Percentiles rank a stretch among this genome's conserved stretches.
These are phyloP conservation scores for Mycena belliarum DNA, from an alignment of 768 basidiomycete genomes.

Conservation along the genomic window DNA sequence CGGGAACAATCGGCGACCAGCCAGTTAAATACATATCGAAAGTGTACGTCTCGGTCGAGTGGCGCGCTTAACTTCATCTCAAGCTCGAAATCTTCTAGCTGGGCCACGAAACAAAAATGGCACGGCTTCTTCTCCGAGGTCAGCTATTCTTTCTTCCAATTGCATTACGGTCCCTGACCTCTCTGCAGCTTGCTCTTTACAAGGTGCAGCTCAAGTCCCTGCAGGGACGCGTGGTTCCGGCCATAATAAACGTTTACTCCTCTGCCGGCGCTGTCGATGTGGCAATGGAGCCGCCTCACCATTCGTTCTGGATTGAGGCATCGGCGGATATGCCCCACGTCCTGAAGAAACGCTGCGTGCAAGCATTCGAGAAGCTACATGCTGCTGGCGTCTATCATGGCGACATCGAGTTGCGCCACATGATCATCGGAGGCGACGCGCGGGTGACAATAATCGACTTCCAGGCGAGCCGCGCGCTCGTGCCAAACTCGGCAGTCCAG, in stretches of 20 bases:
- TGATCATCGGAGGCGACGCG: conserved; percentile 56
- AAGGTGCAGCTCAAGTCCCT: conserved; percentile 49
- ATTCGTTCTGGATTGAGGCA: conserved; percentile 63
- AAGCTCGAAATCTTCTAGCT: conserved; percentile 5
- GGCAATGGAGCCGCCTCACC: conserved; percentile 57
- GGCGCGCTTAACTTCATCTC: neutral
- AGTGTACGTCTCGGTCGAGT: conserved; percentile 29
- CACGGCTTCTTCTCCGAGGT: conserved; percentile 68
- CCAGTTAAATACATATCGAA: conserved; percentile 38
- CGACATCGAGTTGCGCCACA: conserved; percentile 48
- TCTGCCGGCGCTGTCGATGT: conserved; percentile 40
- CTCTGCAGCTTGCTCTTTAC: conserved; percentile 51
- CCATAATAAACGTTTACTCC: conserved; percentile 51
- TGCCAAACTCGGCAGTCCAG: conserved; percentile 29
- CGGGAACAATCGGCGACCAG: conserved; percentile 28
- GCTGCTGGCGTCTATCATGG: conserved; percentile 49
- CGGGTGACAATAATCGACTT: conserved; percentile 59
- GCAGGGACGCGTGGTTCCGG: conserved; percentile 55
- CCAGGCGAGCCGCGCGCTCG: conserved; percentile 37
- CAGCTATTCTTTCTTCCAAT: neutral
- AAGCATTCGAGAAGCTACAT: conserved; percentile 51
- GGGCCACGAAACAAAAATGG: conserved; percentile 22
- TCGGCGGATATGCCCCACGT: conserved; percentile 54
- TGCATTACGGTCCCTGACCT: neutral
- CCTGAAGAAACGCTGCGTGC: conserved; percentile 53